Percentiles rank a stretch among this genome's conserved stretches.
phyloP scores from a whole-genome alignment of 306 rosid species.

The Carpinus viminea region DNA sequence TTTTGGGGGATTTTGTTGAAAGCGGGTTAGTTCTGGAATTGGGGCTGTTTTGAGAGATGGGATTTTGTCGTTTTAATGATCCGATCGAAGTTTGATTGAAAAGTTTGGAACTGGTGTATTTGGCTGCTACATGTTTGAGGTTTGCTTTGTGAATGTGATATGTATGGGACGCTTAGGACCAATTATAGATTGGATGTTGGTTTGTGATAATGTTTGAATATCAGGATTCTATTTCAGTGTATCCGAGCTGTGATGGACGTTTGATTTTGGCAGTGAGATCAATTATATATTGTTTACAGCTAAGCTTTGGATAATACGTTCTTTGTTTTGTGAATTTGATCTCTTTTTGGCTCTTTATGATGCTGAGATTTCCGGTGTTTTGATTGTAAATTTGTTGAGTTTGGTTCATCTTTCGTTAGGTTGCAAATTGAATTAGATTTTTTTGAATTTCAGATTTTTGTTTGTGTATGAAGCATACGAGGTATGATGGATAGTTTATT shows the following conservation, averaged over 20 bases:
- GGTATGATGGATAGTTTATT: not conserved
- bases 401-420: not conserved
- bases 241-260: not conserved
- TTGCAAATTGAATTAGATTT: not conserved
- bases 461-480: not conserved
- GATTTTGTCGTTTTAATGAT: conserved; percentile 5
- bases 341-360: not conserved
- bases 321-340: not conserved
- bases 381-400: not conserved
- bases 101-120: not conserved
- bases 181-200: not conserved
- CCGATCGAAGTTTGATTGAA: conserved; percentile 1
- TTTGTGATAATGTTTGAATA: not conserved
- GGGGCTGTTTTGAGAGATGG: conserved; percentile 11
- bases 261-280: conserved; percentile 1
- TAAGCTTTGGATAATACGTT: not conserved
- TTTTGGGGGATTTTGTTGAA: not conserved
- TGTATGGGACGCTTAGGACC: not conserved
- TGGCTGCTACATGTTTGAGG: not conserved
- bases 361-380: not conserved
- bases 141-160: not conserved
- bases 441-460: not conserved
- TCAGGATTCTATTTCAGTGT: not conserved
- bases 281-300: not conserved
- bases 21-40: not conserved